Percentiles rank a stretch among this genome's conserved stretches.
These are phyloP conservation scores for Emericellopsis terricola DNA, from an alignment of 495 filamentous ascomycete species.

Conservation along the genomic window DNA sequence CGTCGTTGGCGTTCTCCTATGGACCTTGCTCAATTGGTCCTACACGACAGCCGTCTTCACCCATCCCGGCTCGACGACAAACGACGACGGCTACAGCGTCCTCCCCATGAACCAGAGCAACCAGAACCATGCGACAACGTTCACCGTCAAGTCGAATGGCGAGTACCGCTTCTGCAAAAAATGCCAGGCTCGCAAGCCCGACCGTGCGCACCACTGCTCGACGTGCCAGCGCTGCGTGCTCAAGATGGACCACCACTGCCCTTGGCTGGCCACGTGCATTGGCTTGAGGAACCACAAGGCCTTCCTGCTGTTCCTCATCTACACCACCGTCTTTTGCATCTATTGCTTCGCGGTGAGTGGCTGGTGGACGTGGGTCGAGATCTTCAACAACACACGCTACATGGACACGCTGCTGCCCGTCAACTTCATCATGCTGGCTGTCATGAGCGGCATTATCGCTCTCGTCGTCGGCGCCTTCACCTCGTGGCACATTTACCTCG, in stretches of 20 bases:
- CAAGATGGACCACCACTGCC: constrained; percentile 99
- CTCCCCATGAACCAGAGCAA: constrained; percentile 28
- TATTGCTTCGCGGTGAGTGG: constrained; percentile 55
- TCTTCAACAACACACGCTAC: constrained; percentile 43
- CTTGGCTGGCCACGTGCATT: constrained; percentile 92
- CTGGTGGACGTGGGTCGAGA: constrained; percentile 64
- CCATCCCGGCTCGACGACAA: constrained; percentile 51
- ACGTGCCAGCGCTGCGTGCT: constrained; percentile 83
- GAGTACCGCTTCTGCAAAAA: constrained; percentile 88
- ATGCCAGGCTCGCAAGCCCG: constrained; percentile 82
- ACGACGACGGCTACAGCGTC: constrained; percentile 29
- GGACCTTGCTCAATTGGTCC: constrained; percentile 62
- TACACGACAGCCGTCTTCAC: constrained; percentile 91
- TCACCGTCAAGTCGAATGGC: constrained; percentile 82
- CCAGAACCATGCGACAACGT: constrained; percentile 38
- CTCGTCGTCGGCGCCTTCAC: constrained; percentile 82
- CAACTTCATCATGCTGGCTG: constrained; percentile 74
- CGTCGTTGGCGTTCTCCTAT: constrained; percentile 49
- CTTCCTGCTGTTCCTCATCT: constrained; percentile 85
- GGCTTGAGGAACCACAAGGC: constrained; percentile 89
- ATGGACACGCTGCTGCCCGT: constrained; percentile 62
- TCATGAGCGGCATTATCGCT: constrained; percentile 79
- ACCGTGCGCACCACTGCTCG: constrained; percentile 92
- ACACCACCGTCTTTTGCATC: constrained; percentile 75
- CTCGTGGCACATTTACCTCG: constrained; percentile 78